Percentiles rank a stretch among this genome's conserved stretches.
phyloP scores from a whole-genome alignment of 192 early-diverging fungal species.

The Coemansia sp. region DNA sequence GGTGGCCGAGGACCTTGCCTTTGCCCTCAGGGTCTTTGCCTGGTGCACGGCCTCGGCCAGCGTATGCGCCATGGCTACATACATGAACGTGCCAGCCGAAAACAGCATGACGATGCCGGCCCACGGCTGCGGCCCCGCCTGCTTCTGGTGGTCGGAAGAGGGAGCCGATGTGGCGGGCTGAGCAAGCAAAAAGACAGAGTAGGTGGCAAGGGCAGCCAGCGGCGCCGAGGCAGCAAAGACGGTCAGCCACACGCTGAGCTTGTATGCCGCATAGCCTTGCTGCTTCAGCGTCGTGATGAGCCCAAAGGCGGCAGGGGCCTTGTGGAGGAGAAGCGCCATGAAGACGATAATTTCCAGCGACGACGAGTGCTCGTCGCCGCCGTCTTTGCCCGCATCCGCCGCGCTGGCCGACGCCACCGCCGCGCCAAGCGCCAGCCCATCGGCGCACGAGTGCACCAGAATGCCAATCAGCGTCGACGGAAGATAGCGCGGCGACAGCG shows the following conservation, averaged over 20 bases:
- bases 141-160: background rate
- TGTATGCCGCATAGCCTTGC: conserved; percentile 61
- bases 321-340: conserved; percentile 93
- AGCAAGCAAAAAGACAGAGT: conserved; percentile 21
- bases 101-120: conserved; percentile 67
- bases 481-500: conserved; percentile 38
- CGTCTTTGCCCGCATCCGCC: background rate
- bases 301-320: conserved; percentile 90
- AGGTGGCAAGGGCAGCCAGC: conserved; percentile 65
- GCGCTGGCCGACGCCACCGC: conserved; percentile 58
- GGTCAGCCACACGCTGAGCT: conserved; percentile 69
- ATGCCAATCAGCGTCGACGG: conserved; percentile 81
- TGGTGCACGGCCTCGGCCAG: conserved; percentile 60
- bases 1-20: background rate
- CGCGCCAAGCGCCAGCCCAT: conserved; percentile 91
- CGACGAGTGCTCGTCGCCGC: conserved; percentile 51
- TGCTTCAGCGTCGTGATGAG: conserved; percentile 81
- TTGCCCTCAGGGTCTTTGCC: conserved; percentile 25
- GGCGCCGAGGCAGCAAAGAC: conserved; percentile 84
- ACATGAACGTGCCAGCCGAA: conserved; percentile 86
- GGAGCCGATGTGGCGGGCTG: background rate
- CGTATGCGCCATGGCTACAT: conserved; percentile 86
- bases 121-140: conserved; percentile 75
- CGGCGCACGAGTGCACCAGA: conserved; percentile 92
- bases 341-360: conserved; percentile 72